phyloP scores from a whole-genome alignment of 2,329 filamentous ascomycete genomes.

The Cladosporium velox region DNA sequence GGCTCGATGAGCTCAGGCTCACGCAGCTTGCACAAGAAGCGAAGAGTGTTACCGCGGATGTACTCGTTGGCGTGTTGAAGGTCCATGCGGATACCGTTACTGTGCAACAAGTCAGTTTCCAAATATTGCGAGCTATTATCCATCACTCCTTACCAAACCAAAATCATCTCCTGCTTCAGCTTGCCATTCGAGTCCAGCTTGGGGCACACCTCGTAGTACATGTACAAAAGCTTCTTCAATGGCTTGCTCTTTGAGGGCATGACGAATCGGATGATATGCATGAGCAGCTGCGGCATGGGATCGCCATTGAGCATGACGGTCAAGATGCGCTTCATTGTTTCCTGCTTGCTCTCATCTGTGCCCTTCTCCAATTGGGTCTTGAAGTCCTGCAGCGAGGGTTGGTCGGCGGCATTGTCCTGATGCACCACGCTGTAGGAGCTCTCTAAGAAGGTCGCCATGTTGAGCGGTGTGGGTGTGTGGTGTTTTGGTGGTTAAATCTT shows the following conservation, averaged over 20 bases:
- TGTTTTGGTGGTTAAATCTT: conserved; percentile 10
- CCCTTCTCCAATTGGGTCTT: conserved; percentile 60
- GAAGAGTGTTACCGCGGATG: conserved; percentile 94
- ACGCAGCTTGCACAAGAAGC: conserved; percentile 93
- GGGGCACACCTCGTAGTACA: conserved; percentile 98
- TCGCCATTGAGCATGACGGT: conserved; percentile 98
- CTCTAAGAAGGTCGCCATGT: conserved; percentile 93
- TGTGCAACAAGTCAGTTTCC: conserved; percentile 42
- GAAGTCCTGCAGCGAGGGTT: conserved; percentile 86
- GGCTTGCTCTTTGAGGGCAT: conserved; percentile 98
- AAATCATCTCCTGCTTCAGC: conserved; percentile 98
- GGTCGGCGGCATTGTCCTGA: conserved; percentile 93
- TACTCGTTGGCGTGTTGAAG: conserved; percentile 98
- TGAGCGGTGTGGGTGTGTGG: conserved; percentile 50
- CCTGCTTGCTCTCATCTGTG: conserved; percentile 42
- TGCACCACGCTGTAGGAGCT: conserved; percentile 95
- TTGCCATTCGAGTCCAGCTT: conserved; percentile 92
- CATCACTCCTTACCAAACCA: conserved; percentile 77
- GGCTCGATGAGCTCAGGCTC: conserved; percentile 96
- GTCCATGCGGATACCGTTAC: conserved; percentile 97
- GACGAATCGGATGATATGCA: conserved; percentile 99
- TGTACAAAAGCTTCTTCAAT: conserved; percentile 96
- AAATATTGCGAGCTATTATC: not conserved
- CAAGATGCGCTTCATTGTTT: conserved; percentile 83
- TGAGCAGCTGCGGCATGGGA: conserved; percentile 89